Percentiles rank a stretch among this genome's conserved stretches.
phyloP scores from a whole-genome alignment of 768 basidiomycete genomes.

The Phanerodontia chrysosporium region DNA sequence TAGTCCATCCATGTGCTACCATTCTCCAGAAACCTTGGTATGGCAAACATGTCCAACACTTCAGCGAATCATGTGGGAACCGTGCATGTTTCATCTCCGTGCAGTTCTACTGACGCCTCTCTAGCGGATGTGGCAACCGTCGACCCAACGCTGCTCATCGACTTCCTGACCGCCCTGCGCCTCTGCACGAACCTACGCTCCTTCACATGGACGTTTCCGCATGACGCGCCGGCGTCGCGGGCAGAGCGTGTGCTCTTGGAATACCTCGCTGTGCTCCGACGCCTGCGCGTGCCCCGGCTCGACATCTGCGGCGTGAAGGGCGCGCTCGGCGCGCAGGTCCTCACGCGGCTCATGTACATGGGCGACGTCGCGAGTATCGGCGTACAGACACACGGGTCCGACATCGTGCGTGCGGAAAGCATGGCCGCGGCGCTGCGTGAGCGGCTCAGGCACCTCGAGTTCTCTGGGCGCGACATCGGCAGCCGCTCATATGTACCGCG shows the following conservation, averaged over 20 bases:
- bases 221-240: constrained; percentile 13
- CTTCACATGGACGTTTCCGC: constrained; percentile 48
- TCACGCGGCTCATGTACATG: not conserved
- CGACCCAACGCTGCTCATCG: not conserved
- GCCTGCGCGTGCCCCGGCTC: constrained; percentile 24
- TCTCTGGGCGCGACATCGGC: not conserved
- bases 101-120: not conserved
- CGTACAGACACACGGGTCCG: not conserved
- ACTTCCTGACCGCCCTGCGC: constrained; percentile 37
- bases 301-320: constrained; percentile 34
- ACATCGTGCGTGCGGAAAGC: not conserved
- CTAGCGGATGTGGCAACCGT: not conserved
- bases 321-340: constrained; percentile 48
- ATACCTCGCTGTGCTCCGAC: constrained; percentile 15
- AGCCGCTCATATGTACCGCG: not conserved
- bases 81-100: not conserved
- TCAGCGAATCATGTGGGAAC: constrained; percentile 57
- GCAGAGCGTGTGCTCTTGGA: constrained; percentile 16
- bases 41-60: constrained; percentile 55
- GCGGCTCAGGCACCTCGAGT: not conserved
- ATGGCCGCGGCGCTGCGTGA: constrained; percentile 3
- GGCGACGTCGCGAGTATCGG: not conserved
- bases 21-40: constrained; percentile 55
- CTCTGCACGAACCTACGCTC: constrained; percentile 57
- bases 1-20: constrained; percentile 55